Base-by-base conservation (phyloP, 2,329 filamentous ascomycete species). In the Ophiocordyceps camponoti-leonardi region DNA sequence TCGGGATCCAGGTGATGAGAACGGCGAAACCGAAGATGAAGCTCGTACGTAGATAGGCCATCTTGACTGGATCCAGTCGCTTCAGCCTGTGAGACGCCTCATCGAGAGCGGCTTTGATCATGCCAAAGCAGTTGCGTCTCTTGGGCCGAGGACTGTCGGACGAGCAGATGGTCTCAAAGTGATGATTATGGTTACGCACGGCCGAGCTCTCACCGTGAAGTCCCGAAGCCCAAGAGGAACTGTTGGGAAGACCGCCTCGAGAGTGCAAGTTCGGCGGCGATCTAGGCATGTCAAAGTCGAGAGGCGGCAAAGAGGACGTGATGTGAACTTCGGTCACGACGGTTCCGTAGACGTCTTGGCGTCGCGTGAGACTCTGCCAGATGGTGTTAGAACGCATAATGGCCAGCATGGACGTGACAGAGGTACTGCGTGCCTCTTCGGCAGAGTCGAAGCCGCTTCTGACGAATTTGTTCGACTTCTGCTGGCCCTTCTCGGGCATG, bases 1-100 rank as follows among this genome's bases (percentile, higher is more conserved):
- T 83, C 2, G 74, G 74, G 2, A 73, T 76, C 74, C 74, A 77
- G 2, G 74, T 77, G 19, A 78, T 69, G 20, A 77, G 60, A 20
- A 77, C 71, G 2, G 72, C 72, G 49, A 77, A 68, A 23, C 70
- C 73, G 46, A 77, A 77, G 11, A 78, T 71, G 57, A 77, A 77
- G 20, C 72, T 77, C 2, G 73, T 77, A 14, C 73, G 69, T 28
- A 77, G 62, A 51, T 77, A 78, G 6, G 73, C 71, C 47, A 77
- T 66, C 59, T 77, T 77, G 45, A 77, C 65, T 0, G 73, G 72
- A 54, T 77, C 74, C 48, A 64, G 54, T 20, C 55, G 51, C 46
- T 53, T 58, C 30, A 62, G 54, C 42, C 58, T 62, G 35, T 56
- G 42, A 0, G 58, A 60, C 1, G 60, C 58, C 28, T 50, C 59